Evolutionary conservation across 352 stramenopile genomes (phyloP), one percentile per base, ranked within the genome.

Genomic region (Phytophthora ohioensis): DNA sequence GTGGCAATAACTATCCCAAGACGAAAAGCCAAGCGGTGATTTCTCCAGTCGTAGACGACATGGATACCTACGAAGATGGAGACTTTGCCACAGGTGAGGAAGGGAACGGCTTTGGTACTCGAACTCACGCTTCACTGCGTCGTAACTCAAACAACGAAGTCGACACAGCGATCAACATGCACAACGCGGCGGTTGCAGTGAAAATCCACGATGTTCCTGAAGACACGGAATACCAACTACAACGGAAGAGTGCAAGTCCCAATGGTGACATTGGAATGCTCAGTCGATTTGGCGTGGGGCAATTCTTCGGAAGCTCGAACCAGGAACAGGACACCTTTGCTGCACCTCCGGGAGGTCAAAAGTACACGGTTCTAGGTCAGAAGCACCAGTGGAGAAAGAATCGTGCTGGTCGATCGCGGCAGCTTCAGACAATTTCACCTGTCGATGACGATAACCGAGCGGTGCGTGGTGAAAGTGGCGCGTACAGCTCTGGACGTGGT

Each of bases 321-420:
- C 79, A 87, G 35, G 78, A 84, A 11, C 64, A 77, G 4, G 64
- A 77, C 3, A 7, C 21, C 2, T 67, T 69, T 49, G 43, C 2
- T 5, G 57, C 45, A 0, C 41, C 68, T 15, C 57, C 57, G 3
- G 39, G 53, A 4, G 51, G 64, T 4, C 68, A 74, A 5, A 89
- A 87, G 49, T 87, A 81, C 56, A 76, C 74, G 1, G 78, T 90
- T 15, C 66, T 92, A 0, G 82, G 84, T 0, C 84, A 91, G 51
- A 92, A 92, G 51, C 75, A 90, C 15, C 75, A 89, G 48, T 92
- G 84, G 84, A 69, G 82, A 3, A 84, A 83, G 38, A 67, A 49
- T 39, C 81, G 84, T 6, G 56, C 76, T 3, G 69, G 82, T 36
- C 72, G 82, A 42, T 75, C 73, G 4, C 69, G 74, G 0, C 67